Evolutionary conservation across 345 rosid species (phyloP).

Genomic region (Microthlaspi erraticum): DNA sequence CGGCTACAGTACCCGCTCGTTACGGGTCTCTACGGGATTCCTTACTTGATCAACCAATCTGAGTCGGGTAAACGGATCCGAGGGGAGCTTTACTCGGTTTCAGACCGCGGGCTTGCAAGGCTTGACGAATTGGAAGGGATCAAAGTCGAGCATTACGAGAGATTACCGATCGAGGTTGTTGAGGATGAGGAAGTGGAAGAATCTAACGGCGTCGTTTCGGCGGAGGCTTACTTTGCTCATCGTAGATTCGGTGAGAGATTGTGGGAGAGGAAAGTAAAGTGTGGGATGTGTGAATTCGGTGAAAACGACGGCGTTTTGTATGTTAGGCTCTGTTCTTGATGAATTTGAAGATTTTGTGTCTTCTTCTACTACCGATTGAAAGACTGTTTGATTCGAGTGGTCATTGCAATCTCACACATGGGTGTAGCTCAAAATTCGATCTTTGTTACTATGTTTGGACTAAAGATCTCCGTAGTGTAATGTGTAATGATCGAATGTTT

Average conservation of each 20-base stretch:
- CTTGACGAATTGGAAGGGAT: conserved; percentile 73
- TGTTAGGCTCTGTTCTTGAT: conserved; percentile 50
- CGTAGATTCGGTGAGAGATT: conserved; percentile 61
- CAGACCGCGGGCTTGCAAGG: conserved; percentile 52
- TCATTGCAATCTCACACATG: not conserved
- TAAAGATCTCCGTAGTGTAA: not conserved
- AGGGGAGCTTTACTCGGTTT: conserved; percentile 76
- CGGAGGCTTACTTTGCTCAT: conserved; percentile 71
- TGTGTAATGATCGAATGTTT: not conserved
- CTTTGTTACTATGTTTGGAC: not conserved
- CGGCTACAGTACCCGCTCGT: conserved; percentile 61
- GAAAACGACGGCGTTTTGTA: conserved; percentile 43
- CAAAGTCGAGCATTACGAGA: conserved; percentile 69
- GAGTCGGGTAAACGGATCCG: conserved; percentile 57
- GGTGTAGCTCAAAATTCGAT: conserved; percentile 11
- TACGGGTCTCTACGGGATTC: conserved; percentile 73
- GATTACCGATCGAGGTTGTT: conserved; percentile 52
- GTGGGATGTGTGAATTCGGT: conserved; percentile 58
- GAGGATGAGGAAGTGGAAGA: conserved; percentile 10
- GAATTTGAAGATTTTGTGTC: conserved; percentile 51
- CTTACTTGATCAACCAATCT: conserved; percentile 64
- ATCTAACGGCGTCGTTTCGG: conserved; percentile 44
- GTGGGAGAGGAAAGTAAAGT: conserved; percentile 60
- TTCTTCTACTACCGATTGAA: conserved; percentile 34
- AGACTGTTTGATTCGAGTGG: conserved; percentile 7